phyloP scores from a whole-genome alignment of 163 green algal genomes.

The Scenedesmus sp. region DNA sequence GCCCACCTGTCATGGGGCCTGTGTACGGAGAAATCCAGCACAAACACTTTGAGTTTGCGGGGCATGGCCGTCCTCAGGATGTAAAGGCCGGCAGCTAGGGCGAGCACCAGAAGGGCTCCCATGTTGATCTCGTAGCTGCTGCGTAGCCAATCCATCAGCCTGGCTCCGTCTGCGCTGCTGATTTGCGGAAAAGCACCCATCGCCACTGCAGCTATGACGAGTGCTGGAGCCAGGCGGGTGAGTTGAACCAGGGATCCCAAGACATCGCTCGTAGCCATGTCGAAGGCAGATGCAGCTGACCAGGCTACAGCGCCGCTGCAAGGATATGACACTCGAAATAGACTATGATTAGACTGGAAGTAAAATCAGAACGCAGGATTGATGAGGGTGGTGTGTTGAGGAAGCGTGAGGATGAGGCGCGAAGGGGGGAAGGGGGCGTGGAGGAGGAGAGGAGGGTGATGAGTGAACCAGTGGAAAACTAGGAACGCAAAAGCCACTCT shows the following conservation, averaged over 20 bases:
- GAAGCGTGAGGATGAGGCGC: not conserved
- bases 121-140: slow-evolving; percentile 1
- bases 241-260: slow-evolving; percentile 3
- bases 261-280: not conserved
- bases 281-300: not conserved
- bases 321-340: not conserved
- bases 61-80: not conserved
- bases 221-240: slow-evolving; percentile 6
- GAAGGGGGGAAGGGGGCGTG: not conserved
- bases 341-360: not conserved
- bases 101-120: not conserved
- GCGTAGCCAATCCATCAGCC: slow-evolving; percentile 11
- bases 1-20: slow-evolving; percentile 37
- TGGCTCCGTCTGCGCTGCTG: not conserved
- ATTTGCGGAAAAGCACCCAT: not conserved
- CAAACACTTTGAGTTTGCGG: slow-evolving; percentile 25
- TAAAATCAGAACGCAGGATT: not conserved
- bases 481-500: not conserved
- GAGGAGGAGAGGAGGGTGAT: not conserved
- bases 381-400: not conserved
- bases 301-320: not conserved
- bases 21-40: slow-evolving; percentile 46
- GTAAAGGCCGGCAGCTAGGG: slow-evolving; percentile 9
- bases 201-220: slow-evolving; percentile 15
- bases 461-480: not conserved